phyloP scores from a whole-genome alignment of 1,139 yeast genomes.

The Candida dubliniensis region DNA sequence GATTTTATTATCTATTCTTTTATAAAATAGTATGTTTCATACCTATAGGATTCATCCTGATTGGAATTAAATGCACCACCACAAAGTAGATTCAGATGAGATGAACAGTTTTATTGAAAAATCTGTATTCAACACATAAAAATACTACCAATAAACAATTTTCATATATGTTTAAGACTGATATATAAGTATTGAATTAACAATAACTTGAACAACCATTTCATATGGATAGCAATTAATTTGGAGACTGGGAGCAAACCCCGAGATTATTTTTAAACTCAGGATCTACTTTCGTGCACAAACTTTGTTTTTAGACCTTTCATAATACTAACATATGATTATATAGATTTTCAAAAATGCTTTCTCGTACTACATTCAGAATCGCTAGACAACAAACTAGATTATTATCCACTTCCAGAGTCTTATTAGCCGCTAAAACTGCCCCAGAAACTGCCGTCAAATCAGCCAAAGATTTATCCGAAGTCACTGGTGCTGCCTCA shows the following conservation, averaged over 20 bases:
- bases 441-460: slow-evolving; percentile 33
- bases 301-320: not conserved
- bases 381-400: slow-evolving; percentile 39
- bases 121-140: not conserved
- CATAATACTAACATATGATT: slow-evolving; percentile 24
- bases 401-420: slow-evolving; percentile 41
- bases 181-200: too few relatives aligned
- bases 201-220: too few relatives aligned
- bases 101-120: not conserved
- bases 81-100: slow-evolving; percentile 1
- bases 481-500: slow-evolving; percentile 77
- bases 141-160: too few relatives aligned
- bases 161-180: too few relatives aligned
- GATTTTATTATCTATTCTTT: slow-evolving; percentile 1
- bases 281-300: not conserved
- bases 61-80: too few relatives aligned
- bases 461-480: slow-evolving; percentile 69
- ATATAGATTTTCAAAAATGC: slow-evolving; percentile 22
- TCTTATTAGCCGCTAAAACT: slow-evolving; percentile 24
- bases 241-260: too few relatives aligned
- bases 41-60: not conserved
- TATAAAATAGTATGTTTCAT: not conserved
- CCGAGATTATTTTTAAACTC: too few relatives aligned
- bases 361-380: slow-evolving; percentile 41
- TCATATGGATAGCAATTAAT: too few relatives aligned